phyloP scores from a whole-genome alignment of 768 basidiomycete genomes.

The Sarcodon aspratus region DNA sequence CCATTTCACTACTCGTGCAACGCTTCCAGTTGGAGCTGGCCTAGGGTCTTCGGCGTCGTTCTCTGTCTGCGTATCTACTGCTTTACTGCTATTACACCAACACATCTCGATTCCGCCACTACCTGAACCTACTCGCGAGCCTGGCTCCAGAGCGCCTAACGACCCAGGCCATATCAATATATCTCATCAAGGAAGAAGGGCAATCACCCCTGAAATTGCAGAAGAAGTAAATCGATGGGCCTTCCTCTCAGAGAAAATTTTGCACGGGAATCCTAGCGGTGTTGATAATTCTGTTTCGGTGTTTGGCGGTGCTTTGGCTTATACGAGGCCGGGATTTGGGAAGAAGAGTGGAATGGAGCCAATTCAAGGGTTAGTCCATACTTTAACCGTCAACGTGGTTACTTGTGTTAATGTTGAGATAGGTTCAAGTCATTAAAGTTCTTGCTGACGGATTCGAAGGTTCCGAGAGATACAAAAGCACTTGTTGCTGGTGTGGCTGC shows the following conservation, averaged over 20 bases:
- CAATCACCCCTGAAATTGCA: constrained; percentile 50
- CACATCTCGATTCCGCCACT: constrained; percentile 51
- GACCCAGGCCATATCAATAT: constrained; percentile 47
- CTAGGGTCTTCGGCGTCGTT: constrained; percentile 96
- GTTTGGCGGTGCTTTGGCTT: constrained; percentile 86
- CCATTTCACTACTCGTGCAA: constrained; percentile 75
- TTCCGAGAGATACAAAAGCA: constrained; percentile 90
- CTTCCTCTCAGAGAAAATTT: constrained; percentile 88
- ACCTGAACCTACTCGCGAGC: constrained; percentile 30
- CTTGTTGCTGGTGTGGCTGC: constrained; percentile 83
- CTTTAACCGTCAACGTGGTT: not conserved
- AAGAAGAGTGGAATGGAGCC: constrained; percentile 75
- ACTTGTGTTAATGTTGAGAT: constrained; percentile 5
- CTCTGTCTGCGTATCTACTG: constrained; percentile 76
- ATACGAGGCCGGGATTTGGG: constrained; percentile 67
- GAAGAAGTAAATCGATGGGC: constrained; percentile 89
- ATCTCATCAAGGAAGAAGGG: constrained; percentile 54
- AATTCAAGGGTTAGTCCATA: constrained; percentile 62
- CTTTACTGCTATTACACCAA: constrained; percentile 65
- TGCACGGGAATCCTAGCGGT: constrained; percentile 96
- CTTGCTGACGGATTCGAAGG: constrained; percentile 85
- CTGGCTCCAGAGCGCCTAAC: constrained; percentile 5
- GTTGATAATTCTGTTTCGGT: constrained; percentile 94
- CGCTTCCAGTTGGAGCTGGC: constrained; percentile 89
- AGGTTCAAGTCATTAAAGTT: constrained; percentile 90